Conservation (phyloP, 495 filamentous ascomycete genomes). For the Podospora appendiculata region DNA sequence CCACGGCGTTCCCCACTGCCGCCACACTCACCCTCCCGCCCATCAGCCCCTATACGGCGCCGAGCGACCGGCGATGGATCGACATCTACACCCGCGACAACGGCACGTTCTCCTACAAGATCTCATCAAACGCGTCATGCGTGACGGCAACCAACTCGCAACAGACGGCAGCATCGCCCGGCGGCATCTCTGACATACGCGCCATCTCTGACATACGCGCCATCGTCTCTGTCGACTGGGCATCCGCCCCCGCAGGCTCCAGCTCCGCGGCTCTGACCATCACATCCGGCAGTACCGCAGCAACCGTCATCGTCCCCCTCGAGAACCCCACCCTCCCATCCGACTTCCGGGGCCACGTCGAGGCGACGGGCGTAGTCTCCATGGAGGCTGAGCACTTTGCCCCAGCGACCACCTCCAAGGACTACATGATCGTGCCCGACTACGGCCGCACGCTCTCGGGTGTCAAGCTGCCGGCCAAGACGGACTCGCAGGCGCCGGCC, state of each 20-base stretch:
- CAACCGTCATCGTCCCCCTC: constrained; percentile 45
- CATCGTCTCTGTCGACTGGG: constrained; percentile 47
- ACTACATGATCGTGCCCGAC: constrained; percentile 35
- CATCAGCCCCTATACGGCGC: constrained; percentile 44
- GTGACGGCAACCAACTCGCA: constrained; percentile 38
- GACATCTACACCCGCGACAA: constrained; percentile 52
- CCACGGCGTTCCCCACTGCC: constrained; percentile 40
- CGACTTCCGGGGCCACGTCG: constrained; percentile 51
- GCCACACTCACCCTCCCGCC: constrained; percentile 38
- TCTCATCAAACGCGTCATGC: constrained; percentile 39
- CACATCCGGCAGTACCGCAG: constrained; percentile 30
- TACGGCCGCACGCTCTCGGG: constrained; percentile 48
- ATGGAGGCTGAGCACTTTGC: constrained; percentile 50
- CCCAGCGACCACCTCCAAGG: constrained; percentile 19
- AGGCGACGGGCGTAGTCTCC: constrained; percentile 42
- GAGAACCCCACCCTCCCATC: constrained; percentile 38
- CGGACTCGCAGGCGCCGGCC: constrained; percentile 29
- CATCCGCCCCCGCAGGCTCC: constrained; percentile 35
- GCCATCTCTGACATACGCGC: constrained; percentile 40
- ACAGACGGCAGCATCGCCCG: background rate
- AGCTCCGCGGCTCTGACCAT: constrained; percentile 31
- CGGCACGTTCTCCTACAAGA: constrained; percentile 40
- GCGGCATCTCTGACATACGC: background rate
- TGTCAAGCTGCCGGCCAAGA: constrained; percentile 39
- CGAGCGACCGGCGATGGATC: constrained; percentile 38